Conservation (phyloP, 2,329 filamentous ascomycete genomes). For the Leptographium radiaticola region DNA sequence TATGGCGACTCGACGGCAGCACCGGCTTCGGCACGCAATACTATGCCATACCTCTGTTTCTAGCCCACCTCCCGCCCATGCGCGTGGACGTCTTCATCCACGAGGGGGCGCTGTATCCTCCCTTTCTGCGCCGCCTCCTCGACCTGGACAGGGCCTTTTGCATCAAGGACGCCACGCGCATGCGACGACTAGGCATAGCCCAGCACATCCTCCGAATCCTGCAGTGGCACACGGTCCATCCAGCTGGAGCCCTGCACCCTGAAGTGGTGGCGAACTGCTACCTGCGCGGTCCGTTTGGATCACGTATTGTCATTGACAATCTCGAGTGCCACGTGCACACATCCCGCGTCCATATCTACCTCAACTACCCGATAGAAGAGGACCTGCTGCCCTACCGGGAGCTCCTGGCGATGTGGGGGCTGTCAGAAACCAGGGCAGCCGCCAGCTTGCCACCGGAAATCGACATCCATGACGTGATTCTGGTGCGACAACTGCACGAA, state of each 20-base stretch:
- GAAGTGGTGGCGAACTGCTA: constrained; percentile 24
- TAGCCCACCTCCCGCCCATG: constrained; percentile 31
- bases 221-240: constrained; percentile 31
- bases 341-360: constrained; percentile 32
- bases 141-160: constrained; percentile 40
- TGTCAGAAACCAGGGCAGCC: constrained; percentile 10
- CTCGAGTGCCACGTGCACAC: constrained; percentile 33
- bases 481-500: constrained; percentile 43
- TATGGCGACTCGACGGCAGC: constrained; percentile 48
- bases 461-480: constrained; percentile 35
- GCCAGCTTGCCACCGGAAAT: constrained; percentile 28
- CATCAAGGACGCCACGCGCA: constrained; percentile 34
- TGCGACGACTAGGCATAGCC: constrained; percentile 36
- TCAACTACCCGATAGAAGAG: constrained; percentile 38
- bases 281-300: constrained; percentile 39
- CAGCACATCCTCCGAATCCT: constrained; percentile 41
- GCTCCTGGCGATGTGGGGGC: constrained; percentile 31
- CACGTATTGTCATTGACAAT: constrained; percentile 40
- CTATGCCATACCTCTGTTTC: constrained; percentile 41
- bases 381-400: constrained; percentile 32
- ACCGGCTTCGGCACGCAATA: constrained; percentile 44
- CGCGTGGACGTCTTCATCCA: constrained; percentile 47
- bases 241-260: constrained; percentile 17
- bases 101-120: constrained; percentile 24
- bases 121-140: constrained; percentile 30